Base-by-base conservation (phyloP, 306 rosid genomes). In the Cicer judaicum region DNA sequence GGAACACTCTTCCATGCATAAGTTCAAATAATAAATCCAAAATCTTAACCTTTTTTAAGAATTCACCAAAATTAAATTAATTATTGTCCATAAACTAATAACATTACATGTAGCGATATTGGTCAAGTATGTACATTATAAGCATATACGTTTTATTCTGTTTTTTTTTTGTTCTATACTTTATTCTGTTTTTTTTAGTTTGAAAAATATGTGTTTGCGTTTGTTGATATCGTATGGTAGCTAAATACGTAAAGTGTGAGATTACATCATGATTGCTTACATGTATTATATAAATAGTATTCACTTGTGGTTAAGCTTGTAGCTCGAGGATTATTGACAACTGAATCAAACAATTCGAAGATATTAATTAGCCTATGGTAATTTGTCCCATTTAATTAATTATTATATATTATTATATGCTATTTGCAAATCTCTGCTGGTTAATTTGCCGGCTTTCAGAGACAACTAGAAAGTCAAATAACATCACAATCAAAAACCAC, bases 311-410 rank as follows among this genome's bases (percentile, higher is more conserved):
- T 68, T 80, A 80, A 47, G 74, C 44, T 44, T 15, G 60, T 61
- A 73, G 77, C 66, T 68, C 2, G 39, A 68, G 80, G 79, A 73
- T 84, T 73, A 50, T 80, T 69, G 85, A 81, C 88, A 78, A 84
- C 41, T 56, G 72, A 76, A 69, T 73, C 66, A 78, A 80, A 84
- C 88, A 81, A 70, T 74, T 55, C 50, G 57, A 71, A 77, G 71
- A 80, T 68, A 78, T 59, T 59, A 19, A 19, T n/a, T 43, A 54
- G 49, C n/a, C 70, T 39, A 47, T 72, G 55, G 70, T 72, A 48
- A 70, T 72, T 6, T 47, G 13, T 21, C 2, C 3, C 29, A 24
- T 18, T n/a, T n/a, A n/a, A n/a, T 73, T 40, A 53, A 7, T 15
- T 49, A 16, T 13, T 65, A 29, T 15, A 16, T 53, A 10, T 62